Evolutionary conservation across 2,329 filamentous ascomycete species (phyloP), one percentile per base, ranked within the genome.

Genomic region (Nemania abortiva): DNA sequence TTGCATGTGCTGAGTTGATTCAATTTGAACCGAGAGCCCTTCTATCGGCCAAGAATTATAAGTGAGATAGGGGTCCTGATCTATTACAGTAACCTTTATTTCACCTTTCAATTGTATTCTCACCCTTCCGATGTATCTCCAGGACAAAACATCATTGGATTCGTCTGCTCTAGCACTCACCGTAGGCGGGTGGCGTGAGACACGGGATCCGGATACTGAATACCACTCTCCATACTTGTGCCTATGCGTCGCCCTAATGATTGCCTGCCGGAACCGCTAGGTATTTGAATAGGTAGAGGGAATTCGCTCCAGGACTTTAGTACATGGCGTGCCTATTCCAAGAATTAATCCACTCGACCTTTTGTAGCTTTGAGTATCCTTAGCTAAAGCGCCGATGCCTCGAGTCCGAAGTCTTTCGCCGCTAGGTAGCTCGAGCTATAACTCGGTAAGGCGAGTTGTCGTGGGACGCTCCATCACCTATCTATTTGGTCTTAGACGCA

Each of bases 391-490:
- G 45, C 58, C 20, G 15, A 31, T 31, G 6, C 18, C 22, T 45
- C 37, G 39, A 37, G 13, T 34, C 31, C 13, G 50, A 37, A 34
- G 55, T 45, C 45, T 52, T n/a, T 24, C 15, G 54, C 22, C 7
- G 56, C 15, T 15, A 65, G 50, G 39, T n/a, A 29, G 42, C 31
- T 13, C 45, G 34, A 24, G 31, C n/a, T n/a, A 45, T n/a, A 45
- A 11, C 13, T 22, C 31, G 37, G 39, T 42, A 37, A n/a, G 39
- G 34, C 10, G 39, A 37, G 13, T 10, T 10, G 52, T 9, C 31
- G 47, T 37, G 42, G 27, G 6, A 29, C 31, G 34, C 22, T 61
- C n/a, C 13, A 27, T 27, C 39, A 18, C 24, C 50, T 60, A 34
- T 52, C 55, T 39, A 20, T 39, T 11, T 47, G 20, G 27, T 27